phyloP scores from a whole-genome alignment of 345 rosid species.

The Linum trigynum region DNA sequence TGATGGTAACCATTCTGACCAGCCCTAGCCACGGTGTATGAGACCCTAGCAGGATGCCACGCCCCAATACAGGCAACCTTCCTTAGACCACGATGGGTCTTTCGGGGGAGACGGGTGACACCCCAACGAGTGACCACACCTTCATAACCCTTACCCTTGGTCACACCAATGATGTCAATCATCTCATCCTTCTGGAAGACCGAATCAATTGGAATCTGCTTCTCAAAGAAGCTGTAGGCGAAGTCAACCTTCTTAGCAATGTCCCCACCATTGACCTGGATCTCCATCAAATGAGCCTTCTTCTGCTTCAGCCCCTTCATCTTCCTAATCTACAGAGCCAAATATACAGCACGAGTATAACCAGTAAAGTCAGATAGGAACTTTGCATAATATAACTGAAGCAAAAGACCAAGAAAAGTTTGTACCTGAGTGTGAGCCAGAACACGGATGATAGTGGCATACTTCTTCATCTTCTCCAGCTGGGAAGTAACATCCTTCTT shows the following conservation, averaged over 20 bases:
- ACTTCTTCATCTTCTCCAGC: constrained; percentile 28
- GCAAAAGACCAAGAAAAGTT: no score
- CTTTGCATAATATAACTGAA: background rate
- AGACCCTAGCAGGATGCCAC: constrained; percentile 98
- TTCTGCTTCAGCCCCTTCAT: constrained; percentile 90
- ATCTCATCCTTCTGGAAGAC: constrained; percentile 86
- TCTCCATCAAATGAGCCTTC: constrained; percentile 86
- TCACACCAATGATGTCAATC: constrained; percentile 78
- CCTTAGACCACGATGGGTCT: constrained; percentile 85
- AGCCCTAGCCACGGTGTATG: constrained; percentile 87
- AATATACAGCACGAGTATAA: background rate
- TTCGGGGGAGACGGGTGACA: constrained; percentile 80
- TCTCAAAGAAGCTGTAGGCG: constrained; percentile 75
- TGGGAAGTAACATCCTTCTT: no score
- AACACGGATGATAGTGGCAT: constrained; percentile 58
- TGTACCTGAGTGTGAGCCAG: constrained; percentile 82
- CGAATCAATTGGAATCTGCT: constrained; percentile 64
- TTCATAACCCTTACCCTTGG: constrained; percentile 84
- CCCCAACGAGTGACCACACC: constrained; percentile 96
- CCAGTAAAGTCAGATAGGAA: background rate
- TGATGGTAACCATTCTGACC: constrained; percentile 97
- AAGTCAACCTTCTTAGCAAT: constrained; percentile 70
- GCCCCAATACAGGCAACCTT: constrained; percentile 96
- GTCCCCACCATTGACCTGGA: constrained; percentile 77
- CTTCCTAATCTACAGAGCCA: constrained; percentile 37